Evolutionary conservation across 2,329 filamentous ascomycete genomes (phyloP), one percentile per base, ranked within the genome.

Genomic region (Claviceps paspali): DNA sequence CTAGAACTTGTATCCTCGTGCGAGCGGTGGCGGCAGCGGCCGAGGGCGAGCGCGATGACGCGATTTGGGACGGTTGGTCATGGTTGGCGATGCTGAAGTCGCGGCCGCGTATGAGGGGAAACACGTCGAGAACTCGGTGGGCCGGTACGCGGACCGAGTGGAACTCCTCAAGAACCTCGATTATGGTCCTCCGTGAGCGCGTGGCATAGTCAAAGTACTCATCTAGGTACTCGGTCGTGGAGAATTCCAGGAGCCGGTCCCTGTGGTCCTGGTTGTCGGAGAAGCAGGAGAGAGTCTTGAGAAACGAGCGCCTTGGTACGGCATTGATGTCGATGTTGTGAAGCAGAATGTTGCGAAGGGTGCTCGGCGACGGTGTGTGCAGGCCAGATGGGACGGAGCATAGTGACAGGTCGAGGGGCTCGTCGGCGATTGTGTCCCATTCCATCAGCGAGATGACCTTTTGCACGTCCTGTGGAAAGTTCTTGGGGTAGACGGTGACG

Each of bases 191-290:
- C 24, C 86, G 79, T 1, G 88, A 83, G 7, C 91, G 77, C 0
- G 87, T 87, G 1, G 91, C 91, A 53, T 98, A 98, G 59, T 98
- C 88, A 61, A 84, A 96, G 39, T 94, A 79, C 48, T 98, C 91
- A 48, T 96, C 86, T 5, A 88, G 74, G 48, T 79, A 83, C 32
- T 81, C 71, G 0, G 84, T 76, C 48, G 81, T 73, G 1, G 77
- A 78, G 49, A 98, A 91, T 52, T 98, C 91, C 7, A 80, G 58
- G 0, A 98, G 70, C 2, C 88, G 76, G 43, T 91, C 81, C 47
- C 75, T 76, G 50, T 98, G 88, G 49, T 76, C 75, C 2, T 63
- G 54, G 48, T 92, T 73, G 1, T 64, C 59, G 2, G 85, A 82
- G 50, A 86, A 86, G 53, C 85, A 76, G 1, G 80, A 73, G 38